Percentiles rank a stretch among this genome's conserved stretches.
Evolutionary conservation across 1,284 basidiomycete species (phyloP).

Genomic region (Cutaneotrichosporon cavernicola): DNA sequence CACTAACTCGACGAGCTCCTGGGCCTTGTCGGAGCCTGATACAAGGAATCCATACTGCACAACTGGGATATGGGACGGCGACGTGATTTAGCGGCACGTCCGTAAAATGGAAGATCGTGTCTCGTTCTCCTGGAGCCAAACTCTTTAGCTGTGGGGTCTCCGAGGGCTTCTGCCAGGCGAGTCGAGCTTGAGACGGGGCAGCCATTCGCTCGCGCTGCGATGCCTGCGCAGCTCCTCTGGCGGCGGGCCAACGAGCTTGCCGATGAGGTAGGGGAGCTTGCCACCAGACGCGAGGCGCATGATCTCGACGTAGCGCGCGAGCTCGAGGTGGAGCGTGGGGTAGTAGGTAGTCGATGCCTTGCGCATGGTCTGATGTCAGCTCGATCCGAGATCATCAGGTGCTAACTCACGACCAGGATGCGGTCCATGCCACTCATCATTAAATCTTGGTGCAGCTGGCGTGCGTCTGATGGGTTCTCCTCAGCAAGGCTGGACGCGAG

Average conservation of each 20-base stretch:
- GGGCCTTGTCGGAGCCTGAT: neutral
- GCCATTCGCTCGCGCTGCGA: slow-evolving; percentile 21
- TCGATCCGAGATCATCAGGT: neutral
- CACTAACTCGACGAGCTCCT: neutral
- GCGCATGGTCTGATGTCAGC: slow-evolving; percentile 68
- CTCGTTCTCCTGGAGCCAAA: neutral
- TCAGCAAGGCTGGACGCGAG: slow-evolving; percentile 65
- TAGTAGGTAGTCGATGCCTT: slow-evolving; percentile 92
- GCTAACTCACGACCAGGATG: slow-evolving; percentile 47
- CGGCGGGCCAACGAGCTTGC: slow-evolving; percentile 47
- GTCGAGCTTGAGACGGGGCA: slow-evolving; percentile 15
- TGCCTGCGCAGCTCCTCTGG: slow-evolving; percentile 37
- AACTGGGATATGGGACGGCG: slow-evolving; percentile 20
- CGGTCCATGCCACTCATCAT: slow-evolving; percentile 82
- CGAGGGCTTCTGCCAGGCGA: slow-evolving; percentile 1
- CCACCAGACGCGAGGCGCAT: slow-evolving; percentile 50
- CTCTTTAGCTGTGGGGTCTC: neutral
- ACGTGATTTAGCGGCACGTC: neutral
- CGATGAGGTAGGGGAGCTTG: slow-evolving; percentile 47
- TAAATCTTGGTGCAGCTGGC: slow-evolving; percentile 75
- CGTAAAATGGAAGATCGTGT: neutral
- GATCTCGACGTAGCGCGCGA: slow-evolving; percentile 75
- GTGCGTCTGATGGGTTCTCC: slow-evolving; percentile 64
- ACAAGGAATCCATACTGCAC: slow-evolving; percentile 24
- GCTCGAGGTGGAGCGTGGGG: slow-evolving; percentile 84